Evolutionary conservation across 2,329 filamentous ascomycete species (phyloP).

Genomic region (Amauroascus verrucosus): DNA sequence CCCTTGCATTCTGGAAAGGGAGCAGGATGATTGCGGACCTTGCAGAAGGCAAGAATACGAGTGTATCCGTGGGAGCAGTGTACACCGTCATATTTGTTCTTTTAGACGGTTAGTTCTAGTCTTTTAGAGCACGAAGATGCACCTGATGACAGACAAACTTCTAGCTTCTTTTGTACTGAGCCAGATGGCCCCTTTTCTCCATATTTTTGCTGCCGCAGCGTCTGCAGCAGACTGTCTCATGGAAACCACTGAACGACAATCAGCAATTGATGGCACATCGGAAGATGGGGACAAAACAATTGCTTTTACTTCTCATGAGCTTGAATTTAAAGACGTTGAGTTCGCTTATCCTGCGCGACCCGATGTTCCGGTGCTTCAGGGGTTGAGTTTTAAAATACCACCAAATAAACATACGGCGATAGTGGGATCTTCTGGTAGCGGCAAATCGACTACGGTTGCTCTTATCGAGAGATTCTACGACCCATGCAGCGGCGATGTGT

Average conservation of each 20-base stretch:
- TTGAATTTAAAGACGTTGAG: slow-evolving; percentile 22
- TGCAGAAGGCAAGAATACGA: slow-evolving; percentile 23
- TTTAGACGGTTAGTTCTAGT: slow-evolving; percentile 25
- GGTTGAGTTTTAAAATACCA: slow-evolving; percentile 26
- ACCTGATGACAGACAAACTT: neutral
- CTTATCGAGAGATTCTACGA: slow-evolving; percentile 33
- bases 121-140: neutral
- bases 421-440: slow-evolving; percentile 43
- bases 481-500: slow-evolving; percentile 24
- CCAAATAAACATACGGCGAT: slow-evolving; percentile 35
- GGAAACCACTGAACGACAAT: slow-evolving; percentile 15
- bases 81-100: slow-evolving; percentile 34
- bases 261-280: slow-evolving; percentile 17
- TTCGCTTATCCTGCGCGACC: slow-evolving; percentile 30
- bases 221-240: slow-evolving; percentile 14
- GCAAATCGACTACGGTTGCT: slow-evolving; percentile 41
- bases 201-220: slow-evolving; percentile 17
- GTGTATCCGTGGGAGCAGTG: slow-evolving; percentile 27
- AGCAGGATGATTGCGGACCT: slow-evolving; percentile 41
- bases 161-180: slow-evolving; percentile 31
- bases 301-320: slow-evolving; percentile 37
- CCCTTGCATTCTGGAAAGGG: slow-evolving; percentile 56
- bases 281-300: slow-evolving; percentile 32
- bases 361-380: slow-evolving; percentile 28
- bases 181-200: slow-evolving; percentile 31